Evolutionary conservation across 2,329 filamentous ascomycete genomes (phyloP).

Genomic region (Coniochaeta hoffmannii): DNA sequence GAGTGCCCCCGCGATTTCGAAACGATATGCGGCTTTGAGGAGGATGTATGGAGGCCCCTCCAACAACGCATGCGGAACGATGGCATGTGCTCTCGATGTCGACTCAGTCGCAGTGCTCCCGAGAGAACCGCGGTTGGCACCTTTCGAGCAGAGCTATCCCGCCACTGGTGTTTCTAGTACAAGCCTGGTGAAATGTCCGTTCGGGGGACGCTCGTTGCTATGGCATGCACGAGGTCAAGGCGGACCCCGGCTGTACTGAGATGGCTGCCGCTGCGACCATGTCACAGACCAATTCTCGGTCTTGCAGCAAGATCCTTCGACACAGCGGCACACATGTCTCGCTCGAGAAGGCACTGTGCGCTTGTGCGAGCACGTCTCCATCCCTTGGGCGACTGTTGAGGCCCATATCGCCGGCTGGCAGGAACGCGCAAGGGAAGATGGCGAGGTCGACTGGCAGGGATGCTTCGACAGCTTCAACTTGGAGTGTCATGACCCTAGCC

Average conservation of each 20-base stretch:
- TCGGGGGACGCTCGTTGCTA: no score
- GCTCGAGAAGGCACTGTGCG: constrained; percentile 12
- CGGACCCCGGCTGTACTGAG: no score
- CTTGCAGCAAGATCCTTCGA: background rate
- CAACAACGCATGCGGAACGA: constrained; percentile 10
- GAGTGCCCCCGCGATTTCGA: constrained; percentile 5
- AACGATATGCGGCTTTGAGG: background rate
- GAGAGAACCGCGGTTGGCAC: no score
- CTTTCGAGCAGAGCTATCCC: no score
- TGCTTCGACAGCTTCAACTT: constrained; percentile 12
- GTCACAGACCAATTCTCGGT: background rate
- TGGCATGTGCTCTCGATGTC: constrained; percentile 11
- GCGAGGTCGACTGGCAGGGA: constrained; percentile 7
- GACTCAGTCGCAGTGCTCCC: constrained; percentile 4
- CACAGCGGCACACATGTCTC: constrained; percentile 10
- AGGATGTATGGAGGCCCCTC: constrained; percentile 6
- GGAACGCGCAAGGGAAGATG: constrained; percentile 1
- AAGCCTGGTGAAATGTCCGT: no score
- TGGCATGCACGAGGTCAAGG: no score
- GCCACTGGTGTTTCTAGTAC: no score
- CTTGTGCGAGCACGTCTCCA: constrained; percentile 15
- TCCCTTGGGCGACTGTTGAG: constrained; percentile 12
- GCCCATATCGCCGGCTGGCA: constrained; percentile 10
- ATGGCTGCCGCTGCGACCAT: no score
- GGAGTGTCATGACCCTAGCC: constrained; percentile 11